Evolutionary conservation across 495 filamentous ascomycete genomes (phyloP).

Genomic region (Recurvomyces mirabilis): DNA sequence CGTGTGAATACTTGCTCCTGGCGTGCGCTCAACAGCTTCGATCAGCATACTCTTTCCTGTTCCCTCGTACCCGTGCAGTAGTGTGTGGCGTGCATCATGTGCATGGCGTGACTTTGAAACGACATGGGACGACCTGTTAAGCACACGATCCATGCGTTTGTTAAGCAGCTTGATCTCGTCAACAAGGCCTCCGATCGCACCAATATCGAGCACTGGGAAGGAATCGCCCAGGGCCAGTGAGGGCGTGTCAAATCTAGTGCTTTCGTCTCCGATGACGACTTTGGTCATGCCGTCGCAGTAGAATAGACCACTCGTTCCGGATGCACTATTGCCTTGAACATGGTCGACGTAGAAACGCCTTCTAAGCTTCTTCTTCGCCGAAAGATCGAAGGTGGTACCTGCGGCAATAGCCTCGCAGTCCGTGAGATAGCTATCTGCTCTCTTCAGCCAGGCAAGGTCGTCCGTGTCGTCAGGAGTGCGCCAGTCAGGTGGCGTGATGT

Average conservation of each 20-base stretch:
- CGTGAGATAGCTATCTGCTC: constrained; percentile 44
- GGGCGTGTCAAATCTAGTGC: not conserved
- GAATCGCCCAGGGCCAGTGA: not conserved
- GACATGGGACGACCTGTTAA: not conserved
- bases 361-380: constrained; percentile 24
- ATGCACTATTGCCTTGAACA: constrained; percentile 11
- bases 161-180: constrained; percentile 56
- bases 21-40: constrained; percentile 49
- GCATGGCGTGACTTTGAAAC: not conserved
- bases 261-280: constrained; percentile 4
- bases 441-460: constrained; percentile 42
- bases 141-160: constrained; percentile 39
- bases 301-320: constrained; percentile 13
- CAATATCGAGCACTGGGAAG: constrained; percentile 17
- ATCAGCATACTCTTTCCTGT: constrained; percentile 72
- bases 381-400: constrained; percentile 17
- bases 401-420: constrained; percentile 10
- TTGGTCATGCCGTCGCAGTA: constrained; percentile 17
- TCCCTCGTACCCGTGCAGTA: constrained; percentile 73
- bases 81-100: constrained; percentile 32
- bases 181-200: constrained; percentile 51
- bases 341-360: constrained; percentile 27
- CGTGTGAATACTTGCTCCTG: too few species aligned
- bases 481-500: constrained; percentile 37
- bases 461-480: constrained; percentile 36